Conservation (phyloP, 805 yeast species). For the Kodamaea kaohsiungensis region DNA sequence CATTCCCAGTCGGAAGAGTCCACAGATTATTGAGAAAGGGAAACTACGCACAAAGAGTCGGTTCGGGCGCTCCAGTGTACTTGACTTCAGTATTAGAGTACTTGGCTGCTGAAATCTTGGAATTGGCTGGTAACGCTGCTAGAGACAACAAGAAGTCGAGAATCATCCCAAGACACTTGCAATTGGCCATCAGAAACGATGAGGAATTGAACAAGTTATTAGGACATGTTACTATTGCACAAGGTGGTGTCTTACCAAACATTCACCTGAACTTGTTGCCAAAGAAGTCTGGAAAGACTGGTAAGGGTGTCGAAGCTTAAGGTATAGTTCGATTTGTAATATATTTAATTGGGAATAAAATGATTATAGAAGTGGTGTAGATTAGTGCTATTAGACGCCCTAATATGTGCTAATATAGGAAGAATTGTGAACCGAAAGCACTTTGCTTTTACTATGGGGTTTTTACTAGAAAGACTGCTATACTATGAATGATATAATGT, state of each 20-base stretch:
- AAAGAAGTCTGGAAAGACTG: slow-evolving; percentile 64
- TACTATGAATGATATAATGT: too few species aligned
- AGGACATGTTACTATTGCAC: slow-evolving; percentile 84
- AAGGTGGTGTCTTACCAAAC: slow-evolving; percentile 99
- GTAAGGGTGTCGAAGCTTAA: slow-evolving; percentile 41
- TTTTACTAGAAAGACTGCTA: too few species aligned
- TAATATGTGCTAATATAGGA: too few species aligned
- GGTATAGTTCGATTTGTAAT: slow-evolving; percentile 67
- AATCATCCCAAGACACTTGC: slow-evolving; percentile 98
- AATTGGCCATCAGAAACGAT: slow-evolving; percentile 98
- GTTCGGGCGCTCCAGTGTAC: slow-evolving; percentile 99
- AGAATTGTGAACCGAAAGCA: too few species aligned
- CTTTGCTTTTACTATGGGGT: too few species aligned
- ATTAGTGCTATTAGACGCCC: too few species aligned
- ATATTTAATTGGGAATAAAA: background rate
- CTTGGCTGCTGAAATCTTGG: slow-evolving; percentile 96
- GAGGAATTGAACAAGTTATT: slow-evolving; percentile 96
- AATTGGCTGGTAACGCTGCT: slow-evolving; percentile 98
- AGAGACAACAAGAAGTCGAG: slow-evolving; percentile 67
- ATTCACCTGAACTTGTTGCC: slow-evolving; percentile 91
- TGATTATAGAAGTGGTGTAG: background rate
- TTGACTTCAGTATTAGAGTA: slow-evolving; percentile 96
- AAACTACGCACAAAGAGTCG: slow-evolving; percentile 97
- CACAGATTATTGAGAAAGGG: slow-evolving; percentile 96
- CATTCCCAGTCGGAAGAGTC: slow-evolving; percentile 99